Base-by-base conservation (phyloP, 192 early-diverging fungal genomes). In the Coemansia sp. region DNA sequence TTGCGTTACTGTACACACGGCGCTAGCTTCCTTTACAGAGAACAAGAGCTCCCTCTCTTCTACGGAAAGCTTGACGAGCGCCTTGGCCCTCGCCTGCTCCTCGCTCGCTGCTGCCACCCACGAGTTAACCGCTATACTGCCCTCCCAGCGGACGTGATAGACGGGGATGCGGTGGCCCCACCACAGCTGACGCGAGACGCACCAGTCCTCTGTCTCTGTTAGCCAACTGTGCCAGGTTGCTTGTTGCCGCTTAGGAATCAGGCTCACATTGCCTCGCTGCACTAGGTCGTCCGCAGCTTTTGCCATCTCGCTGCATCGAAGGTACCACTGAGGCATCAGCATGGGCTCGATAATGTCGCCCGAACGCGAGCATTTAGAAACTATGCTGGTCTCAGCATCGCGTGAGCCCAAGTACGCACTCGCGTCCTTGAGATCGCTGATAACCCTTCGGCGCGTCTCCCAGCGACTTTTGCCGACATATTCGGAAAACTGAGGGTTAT, bases 281-380 rank as follows among this genome's bases (percentile, higher is more conserved):
- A 95, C 94, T 62, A 87, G 77, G 11, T 88, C 75, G 55, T 93
- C 62, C 0, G 93, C 94, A 17, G 75, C 77, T 22, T 68, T 75
- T 4, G 94, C 94, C 86, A 98, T 78, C 12, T 82, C 86, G 62
- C 89, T 82, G 70, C 91, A 94, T 60, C 88, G 88, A 34, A 98
- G 87, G 85, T 94, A 98, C 97, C 97, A 99, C 79, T 99, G 97
- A 9, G 97, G 97, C 84, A 93, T 92, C 69, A 98, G 76, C 75
- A 98, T 84, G 4, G 95, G 97, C 71, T 99, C 97, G 46, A 99
- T 94, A 36, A 99, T 86, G 76, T 99, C 97, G 19, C 91, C 91
- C 0, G 97, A 95, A 45, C 97, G 82, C 32, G 90, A 89, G 63
- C 89, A 89, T 10, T 71, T 75, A 32, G 85, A 89, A 34, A 91